phyloP scores from a whole-genome alignment of 2,329 filamentous ascomycete genomes.

The Madurella mycetomatis region DNA sequence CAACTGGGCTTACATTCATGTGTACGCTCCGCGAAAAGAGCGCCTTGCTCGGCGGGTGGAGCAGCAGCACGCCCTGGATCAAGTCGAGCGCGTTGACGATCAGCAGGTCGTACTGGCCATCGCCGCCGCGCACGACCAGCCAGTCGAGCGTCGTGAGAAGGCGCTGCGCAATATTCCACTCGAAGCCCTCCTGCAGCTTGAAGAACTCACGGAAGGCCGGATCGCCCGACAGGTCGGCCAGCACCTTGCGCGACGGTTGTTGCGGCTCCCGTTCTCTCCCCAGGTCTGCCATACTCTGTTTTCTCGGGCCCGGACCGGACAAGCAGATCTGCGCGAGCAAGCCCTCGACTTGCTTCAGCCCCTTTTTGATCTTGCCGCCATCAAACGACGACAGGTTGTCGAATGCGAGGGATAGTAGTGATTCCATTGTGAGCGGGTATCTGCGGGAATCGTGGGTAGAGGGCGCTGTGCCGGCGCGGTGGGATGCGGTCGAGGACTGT shows the following conservation, averaged over 20 bases:
- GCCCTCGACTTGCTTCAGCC: constrained; percentile 88
- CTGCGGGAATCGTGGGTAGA: not conserved
- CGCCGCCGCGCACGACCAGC: constrained; percentile 74
- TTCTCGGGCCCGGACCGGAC: constrained; percentile 41
- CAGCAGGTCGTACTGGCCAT: constrained; percentile 80
- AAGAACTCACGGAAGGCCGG: constrained; percentile 94
- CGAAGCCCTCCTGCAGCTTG: constrained; percentile 92
- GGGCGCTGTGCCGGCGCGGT: not conserved
- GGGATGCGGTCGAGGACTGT: not conserved
- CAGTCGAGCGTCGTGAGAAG: constrained; percentile 82
- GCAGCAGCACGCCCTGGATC: constrained; percentile 79
- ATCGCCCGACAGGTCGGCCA: constrained; percentile 70
- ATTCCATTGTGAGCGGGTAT: constrained; percentile 63
- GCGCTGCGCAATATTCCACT: constrained; percentile 92
- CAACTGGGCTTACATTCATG: constrained; percentile 70
- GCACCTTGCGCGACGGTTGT: constrained; percentile 50
- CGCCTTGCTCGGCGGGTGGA: constrained; percentile 84
- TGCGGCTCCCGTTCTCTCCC: constrained; percentile 6
- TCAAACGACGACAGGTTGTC: constrained; percentile 95
- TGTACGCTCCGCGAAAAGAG: constrained; percentile 85
- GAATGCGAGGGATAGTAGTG: constrained; percentile 85
- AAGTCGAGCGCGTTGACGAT: constrained; percentile 85
- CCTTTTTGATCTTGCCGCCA: constrained; percentile 84
- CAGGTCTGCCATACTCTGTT: constrained; percentile 24
- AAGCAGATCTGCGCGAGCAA: constrained; percentile 93